A percentile compares a stretch with the other conserved stretches of the same genome.
Evolutionary conservation across 2,329 filamentous ascomycete genomes (phyloP).

Genomic region (Beauveria medogensis): DNA sequence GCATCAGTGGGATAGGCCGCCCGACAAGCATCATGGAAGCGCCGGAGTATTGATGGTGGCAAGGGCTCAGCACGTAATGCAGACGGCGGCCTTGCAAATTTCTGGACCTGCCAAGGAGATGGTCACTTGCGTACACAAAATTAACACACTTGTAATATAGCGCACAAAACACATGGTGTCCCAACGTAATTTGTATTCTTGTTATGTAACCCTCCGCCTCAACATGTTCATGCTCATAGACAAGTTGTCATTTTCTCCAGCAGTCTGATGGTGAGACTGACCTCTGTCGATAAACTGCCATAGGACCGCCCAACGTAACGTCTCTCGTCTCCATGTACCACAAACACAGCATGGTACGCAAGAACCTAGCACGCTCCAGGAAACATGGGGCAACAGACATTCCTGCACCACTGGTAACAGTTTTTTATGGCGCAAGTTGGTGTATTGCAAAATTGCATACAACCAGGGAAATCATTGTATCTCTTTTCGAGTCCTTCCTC

Average conservation of each 20-base stretch:
- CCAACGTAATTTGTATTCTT: neutral
- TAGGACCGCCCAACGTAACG: neutral
- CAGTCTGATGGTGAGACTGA: neutral
- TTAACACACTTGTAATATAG: neutral
- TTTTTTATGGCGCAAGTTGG: slow-evolving; percentile 9
- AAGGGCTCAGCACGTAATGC: neutral
- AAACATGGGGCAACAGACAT: neutral
- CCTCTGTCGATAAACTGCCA: neutral
- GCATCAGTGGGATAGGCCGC: neutral
- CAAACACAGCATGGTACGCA: no score
- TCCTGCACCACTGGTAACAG: slow-evolving; percentile 9
- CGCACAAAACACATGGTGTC: neutral
- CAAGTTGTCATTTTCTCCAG: neutral
- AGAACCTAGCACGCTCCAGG: neutral
- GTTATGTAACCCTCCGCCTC: neutral
- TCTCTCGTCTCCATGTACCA: no score
- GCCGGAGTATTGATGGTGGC: neutral
- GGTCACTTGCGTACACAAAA: neutral
- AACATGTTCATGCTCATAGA: neutral
- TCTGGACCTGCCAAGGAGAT: neutral
- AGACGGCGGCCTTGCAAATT: neutral
- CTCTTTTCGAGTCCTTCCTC: slow-evolving; percentile 10
- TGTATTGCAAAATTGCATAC: slow-evolving; percentile 5
- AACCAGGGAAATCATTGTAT: slow-evolving; percentile 9
- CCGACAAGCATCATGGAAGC: neutral